Percentiles rank a stretch among this genome's conserved stretches.
Conservation (phyloP, 108 stramenopile species). For the Bacterosira constricta region DNA sequence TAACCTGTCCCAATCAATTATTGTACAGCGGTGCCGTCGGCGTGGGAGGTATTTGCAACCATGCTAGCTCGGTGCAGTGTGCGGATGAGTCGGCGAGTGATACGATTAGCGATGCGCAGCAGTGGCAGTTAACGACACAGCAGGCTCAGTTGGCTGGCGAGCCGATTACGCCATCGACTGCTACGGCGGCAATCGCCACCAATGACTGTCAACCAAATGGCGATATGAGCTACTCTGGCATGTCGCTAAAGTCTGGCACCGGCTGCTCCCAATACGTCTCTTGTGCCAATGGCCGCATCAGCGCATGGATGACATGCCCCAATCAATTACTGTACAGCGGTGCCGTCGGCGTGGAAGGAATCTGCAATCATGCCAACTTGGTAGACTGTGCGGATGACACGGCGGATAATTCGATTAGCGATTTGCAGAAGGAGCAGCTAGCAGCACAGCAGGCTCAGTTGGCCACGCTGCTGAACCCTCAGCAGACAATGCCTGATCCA, state of each 20-base stretch:
- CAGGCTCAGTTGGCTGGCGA: no score
- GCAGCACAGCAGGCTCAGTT: neutral
- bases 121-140: no score
- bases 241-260: constrained; percentile 13
- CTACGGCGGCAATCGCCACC: neutral
- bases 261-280: constrained; percentile 22
- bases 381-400: constrained; percentile 8
- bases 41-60: constrained; percentile 26
- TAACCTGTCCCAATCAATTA: constrained; percentile 6
- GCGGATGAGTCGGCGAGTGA: neutral
- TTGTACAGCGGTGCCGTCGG: constrained; percentile 35
- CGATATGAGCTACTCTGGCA: constrained; percentile 15
- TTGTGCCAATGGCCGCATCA: constrained; percentile 13
- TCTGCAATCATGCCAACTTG: constrained; percentile 12
- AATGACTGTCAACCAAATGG: neutral
- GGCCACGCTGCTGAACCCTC: neutral
- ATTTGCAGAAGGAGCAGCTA: neutral
- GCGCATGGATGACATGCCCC: constrained; percentile 6
- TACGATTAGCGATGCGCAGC: no score
- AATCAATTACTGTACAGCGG: constrained; percentile 23
- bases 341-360: constrained; percentile 21
- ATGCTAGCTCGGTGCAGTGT: constrained; percentile 4
- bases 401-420: neutral
- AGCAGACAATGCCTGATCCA: neutral
- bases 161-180: neutral